These are phyloP conservation scores for Clarireedia monteithiana DNA, from an alignment of 2,329 filamentous ascomycete genomes.

Conservation along the genomic window DNA sequence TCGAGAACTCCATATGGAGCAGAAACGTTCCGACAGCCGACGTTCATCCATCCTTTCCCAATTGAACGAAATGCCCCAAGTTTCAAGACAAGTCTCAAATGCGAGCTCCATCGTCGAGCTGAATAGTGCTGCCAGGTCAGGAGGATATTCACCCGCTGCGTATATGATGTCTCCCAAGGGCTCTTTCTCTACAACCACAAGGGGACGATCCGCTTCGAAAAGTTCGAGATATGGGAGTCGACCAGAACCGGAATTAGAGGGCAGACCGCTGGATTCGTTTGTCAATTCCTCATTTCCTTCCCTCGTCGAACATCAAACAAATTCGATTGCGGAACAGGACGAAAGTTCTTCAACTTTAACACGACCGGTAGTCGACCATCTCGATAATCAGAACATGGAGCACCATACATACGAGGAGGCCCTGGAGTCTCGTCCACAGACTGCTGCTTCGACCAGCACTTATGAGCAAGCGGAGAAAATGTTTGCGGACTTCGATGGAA, in stretches of 20 bases:
- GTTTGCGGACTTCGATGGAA: slow-evolving; percentile 77
- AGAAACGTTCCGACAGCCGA: slow-evolving; percentile 62
- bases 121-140: slow-evolving; percentile 57
- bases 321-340: slow-evolving; percentile 24
- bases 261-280: slow-evolving; percentile 28
- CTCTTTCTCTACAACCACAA: slow-evolving; percentile 41
- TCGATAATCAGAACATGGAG: slow-evolving; percentile 11
- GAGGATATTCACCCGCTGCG: slow-evolving; percentile 61
- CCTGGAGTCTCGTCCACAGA: slow-evolving; percentile 16
- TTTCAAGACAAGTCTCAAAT: slow-evolving; percentile 39
- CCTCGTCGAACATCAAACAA: slow-evolving; percentile 15
- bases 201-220: slow-evolving; percentile 48
- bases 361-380: slow-evolving; percentile 16
- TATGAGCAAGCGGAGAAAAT: slow-evolving; percentile 57
- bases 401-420: slow-evolving; percentile 10
- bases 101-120: slow-evolving; percentile 59
- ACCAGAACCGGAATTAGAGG: slow-evolving; percentile 29
- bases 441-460: slow-evolving; percentile 34
- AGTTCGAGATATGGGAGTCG: slow-evolving; percentile 33
- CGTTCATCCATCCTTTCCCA: slow-evolving; percentile 54
- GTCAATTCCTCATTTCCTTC: slow-evolving; percentile 21
- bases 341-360: slow-evolving; percentile 22
- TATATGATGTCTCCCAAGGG: slow-evolving; percentile 61
- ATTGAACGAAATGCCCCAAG: slow-evolving; percentile 10
- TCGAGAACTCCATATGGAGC: slow-evolving; percentile 60